Conservation (phyloP, 805 yeast genomes). For the Kluyveromyces siamensis region DNA sequence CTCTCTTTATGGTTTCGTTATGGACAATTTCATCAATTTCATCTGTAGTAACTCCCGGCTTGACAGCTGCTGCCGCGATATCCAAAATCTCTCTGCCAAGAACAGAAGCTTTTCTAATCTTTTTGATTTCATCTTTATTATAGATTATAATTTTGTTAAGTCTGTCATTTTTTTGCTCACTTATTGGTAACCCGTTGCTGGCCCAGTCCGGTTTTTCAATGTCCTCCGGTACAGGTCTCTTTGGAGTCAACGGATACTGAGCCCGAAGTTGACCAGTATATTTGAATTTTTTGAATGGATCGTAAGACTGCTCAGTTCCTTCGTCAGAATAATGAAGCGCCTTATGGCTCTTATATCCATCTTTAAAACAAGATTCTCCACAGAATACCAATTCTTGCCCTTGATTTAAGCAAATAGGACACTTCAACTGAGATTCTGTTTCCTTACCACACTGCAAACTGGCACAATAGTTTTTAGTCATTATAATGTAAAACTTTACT, state of each 20-base stretch:
- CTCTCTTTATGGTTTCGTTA: conserved; percentile 77
- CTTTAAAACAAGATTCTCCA: conserved; percentile 72
- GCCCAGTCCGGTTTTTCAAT: conserved; percentile 82
- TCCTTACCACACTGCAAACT: conserved; percentile 81
- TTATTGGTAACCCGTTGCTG: conserved; percentile 61
- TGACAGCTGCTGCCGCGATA: conserved; percentile 70
- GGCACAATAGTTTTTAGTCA: conserved; percentile 38
- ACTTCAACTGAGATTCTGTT: conserved; percentile 67
- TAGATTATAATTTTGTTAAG: conserved; percentile 55
- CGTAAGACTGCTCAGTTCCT: conserved; percentile 45
- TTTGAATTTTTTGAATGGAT: conserved; percentile 77
- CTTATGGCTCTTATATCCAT: conserved; percentile 67
- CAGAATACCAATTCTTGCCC: conserved; percentile 63
- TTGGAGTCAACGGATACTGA: conserved; percentile 68
- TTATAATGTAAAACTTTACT: background rate
- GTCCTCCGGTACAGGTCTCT: conserved; percentile 59
- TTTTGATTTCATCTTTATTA: conserved; percentile 59
- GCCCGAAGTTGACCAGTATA: conserved; percentile 75
- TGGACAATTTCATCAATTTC: conserved; percentile 83
- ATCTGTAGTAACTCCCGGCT: conserved; percentile 90
- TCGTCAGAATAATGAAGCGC: conserved; percentile 58
- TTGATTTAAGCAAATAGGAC: conserved; percentile 84
- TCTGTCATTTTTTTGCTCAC: conserved; percentile 69
- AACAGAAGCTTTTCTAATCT: conserved; percentile 64
- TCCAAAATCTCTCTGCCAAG: conserved; percentile 86